Conservation (phyloP, 352 stramenopile species). For the Phytophthora multivora region DNA sequence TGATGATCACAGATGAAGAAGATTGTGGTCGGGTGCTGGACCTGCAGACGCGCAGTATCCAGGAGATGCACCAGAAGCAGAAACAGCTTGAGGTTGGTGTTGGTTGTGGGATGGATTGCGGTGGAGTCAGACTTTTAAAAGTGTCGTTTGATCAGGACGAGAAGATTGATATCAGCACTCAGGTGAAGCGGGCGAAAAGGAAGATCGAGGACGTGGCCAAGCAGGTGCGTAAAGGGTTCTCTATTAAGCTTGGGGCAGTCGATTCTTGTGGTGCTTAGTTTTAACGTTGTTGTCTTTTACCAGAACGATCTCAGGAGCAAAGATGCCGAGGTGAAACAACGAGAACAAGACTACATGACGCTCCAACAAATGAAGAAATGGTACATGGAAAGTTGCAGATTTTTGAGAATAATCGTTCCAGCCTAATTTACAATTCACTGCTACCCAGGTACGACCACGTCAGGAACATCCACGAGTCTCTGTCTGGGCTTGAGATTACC, state of each 20-base stretch:
- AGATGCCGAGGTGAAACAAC: constrained; percentile 73
- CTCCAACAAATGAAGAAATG: constrained; percentile 80
- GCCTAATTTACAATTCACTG: constrained; percentile 2
- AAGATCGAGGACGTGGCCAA: constrained; percentile 60
- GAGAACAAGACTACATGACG: constrained; percentile 71
- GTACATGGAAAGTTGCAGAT: constrained; percentile 26
- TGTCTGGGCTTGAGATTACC: constrained; percentile 62
- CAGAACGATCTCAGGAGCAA: constrained; percentile 74
- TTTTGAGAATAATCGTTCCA: not conserved
- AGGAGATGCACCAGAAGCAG: constrained; percentile 72
- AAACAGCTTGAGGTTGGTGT: constrained; percentile 56
- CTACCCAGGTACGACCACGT: constrained; percentile 69
- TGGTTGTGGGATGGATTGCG: not conserved
- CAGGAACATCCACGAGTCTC: constrained; percentile 50
- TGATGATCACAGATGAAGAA: constrained; percentile 85
- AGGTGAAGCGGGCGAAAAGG: constrained; percentile 65
- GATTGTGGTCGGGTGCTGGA: constrained; percentile 77
- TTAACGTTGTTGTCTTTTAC: not conserved
- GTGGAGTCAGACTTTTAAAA: not conserved
- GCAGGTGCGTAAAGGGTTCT: constrained; percentile 36
- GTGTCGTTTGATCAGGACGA: constrained; percentile 45
- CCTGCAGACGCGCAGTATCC: constrained; percentile 72
- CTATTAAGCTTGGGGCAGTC: not conserved
- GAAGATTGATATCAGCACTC: constrained; percentile 74
- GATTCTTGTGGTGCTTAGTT: not conserved